Percentiles rank a stretch among this genome's conserved stretches.
Conservation (phyloP, 1,284 basidiomycete species). For the Xerocomus nothofagi region DNA sequence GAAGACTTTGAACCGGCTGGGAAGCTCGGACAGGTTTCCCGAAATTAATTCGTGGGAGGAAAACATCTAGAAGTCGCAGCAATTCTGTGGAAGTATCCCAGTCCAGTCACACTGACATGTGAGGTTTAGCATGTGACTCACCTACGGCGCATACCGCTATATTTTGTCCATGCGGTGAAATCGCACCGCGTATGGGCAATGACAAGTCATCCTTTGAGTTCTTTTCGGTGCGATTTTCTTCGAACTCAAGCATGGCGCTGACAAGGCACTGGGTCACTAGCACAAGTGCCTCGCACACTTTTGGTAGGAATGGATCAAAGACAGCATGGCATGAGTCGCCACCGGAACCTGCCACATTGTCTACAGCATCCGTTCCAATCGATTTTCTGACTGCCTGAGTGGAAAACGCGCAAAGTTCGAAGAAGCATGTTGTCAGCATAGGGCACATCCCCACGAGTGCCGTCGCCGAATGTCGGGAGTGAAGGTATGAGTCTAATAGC, state of each 20-base stretch:
- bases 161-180: conserved; percentile 41
- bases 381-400: conserved; percentile 51
- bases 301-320: conserved; percentile 67
- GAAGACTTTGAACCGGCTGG: conserved; percentile 17
- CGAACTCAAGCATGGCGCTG: conserved; percentile 53
- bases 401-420: conserved; percentile 53
- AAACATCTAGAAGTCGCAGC: conserved; percentile 65
- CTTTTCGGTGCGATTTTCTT: conserved; percentile 16
- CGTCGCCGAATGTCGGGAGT: conserved; percentile 39
- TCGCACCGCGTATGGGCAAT: conserved; percentile 45
- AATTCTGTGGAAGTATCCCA: conserved; percentile 48
- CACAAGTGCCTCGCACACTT: conserved; percentile 77
- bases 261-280: conserved; percentile 75
- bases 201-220: conserved; percentile 32
- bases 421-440: conserved; percentile 54
- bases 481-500: conserved; percentile 78
- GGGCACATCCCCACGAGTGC: conserved; percentile 46
- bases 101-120: conserved; percentile 8
- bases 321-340: conserved; percentile 28
- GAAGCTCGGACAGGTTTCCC: conserved; percentile 51
- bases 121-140: conserved; percentile 34
- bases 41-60: conserved; percentile 79
- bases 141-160: conserved; percentile 63
- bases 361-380: conserved; percentile 35
- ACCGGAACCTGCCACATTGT: background rate